These are phyloP conservation scores for Claviceps capensis DNA, from an alignment of 2,329 filamentous ascomycete genomes.

Conservation along the genomic window DNA sequence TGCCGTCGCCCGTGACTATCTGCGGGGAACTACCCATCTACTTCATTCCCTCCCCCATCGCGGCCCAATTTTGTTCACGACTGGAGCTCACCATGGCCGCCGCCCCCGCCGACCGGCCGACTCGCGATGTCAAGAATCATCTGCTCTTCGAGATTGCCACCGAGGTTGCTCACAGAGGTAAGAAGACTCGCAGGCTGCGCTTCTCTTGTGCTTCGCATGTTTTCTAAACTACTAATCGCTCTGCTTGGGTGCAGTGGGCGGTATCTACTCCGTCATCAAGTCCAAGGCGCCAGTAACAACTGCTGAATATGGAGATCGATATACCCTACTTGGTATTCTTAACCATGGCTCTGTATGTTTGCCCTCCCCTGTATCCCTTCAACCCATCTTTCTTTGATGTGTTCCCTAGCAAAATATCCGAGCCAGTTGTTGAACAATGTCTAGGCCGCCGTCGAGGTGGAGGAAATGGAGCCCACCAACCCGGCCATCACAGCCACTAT, in stretches of 20 bases:
- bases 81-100: conserved; percentile 26
- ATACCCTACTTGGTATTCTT: conserved; percentile 87
- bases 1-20: neutral
- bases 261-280: conserved; percentile 98
- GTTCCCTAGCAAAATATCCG: neutral
- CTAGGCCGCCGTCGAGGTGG: conserved; percentile 93
- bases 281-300: conserved; percentile 97
- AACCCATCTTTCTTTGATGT: neutral
- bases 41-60: neutral
- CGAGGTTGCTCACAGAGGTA: conserved; percentile 92
- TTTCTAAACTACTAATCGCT: neutral
- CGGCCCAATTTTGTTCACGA: neutral
- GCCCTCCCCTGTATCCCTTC: neutral
- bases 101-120: conserved; percentile 30
- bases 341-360: conserved; percentile 71
- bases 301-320: conserved; percentile 94
- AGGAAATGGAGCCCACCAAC: conserved; percentile 75
- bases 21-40: neutral
- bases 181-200: conserved; percentile 11
- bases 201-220: neutral
- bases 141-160: conserved; percentile 94
- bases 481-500: conserved; percentile 72
- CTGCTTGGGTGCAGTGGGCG: conserved; percentile 53
- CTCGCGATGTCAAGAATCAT: conserved; percentile 81
- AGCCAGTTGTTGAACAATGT: conserved; percentile 4